Evolutionary conservation across 2,329 filamentous ascomycete species (phyloP).

Genomic region (Zopfia rhizophila): DNA sequence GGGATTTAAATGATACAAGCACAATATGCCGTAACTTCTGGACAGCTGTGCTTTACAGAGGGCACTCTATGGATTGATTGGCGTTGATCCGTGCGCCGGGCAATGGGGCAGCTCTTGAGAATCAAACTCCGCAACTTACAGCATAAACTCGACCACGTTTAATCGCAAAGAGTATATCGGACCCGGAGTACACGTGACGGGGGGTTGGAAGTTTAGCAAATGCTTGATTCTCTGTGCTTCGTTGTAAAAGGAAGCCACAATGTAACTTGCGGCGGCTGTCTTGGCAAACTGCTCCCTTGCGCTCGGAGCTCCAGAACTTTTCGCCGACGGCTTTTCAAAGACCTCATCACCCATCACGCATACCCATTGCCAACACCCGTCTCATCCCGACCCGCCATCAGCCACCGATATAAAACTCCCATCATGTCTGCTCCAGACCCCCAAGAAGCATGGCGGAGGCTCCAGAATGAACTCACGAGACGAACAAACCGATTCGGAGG

Average conservation of each 20-base stretch:
- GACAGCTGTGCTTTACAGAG: slow-evolving; percentile 49
- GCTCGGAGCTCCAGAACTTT: slow-evolving; percentile 34
- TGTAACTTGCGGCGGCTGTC: slow-evolving; percentile 15
- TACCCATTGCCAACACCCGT: slow-evolving; percentile 23
- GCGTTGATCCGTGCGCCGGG: slow-evolving; percentile 42
- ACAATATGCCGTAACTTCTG: slow-evolving; percentile 37
- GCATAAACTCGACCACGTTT: too few species aligned
- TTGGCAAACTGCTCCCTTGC: slow-evolving; percentile 30
- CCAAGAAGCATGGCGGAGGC: slow-evolving; percentile 72
- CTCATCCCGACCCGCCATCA: slow-evolving; percentile 41
- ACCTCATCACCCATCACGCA: slow-evolving; percentile 36
- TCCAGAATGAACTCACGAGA: slow-evolving; percentile 69
- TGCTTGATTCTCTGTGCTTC: too few species aligned
- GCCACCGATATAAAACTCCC: slow-evolving; percentile 38
- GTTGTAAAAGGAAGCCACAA: slow-evolving; percentile 13
- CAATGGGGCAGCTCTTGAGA: slow-evolving; percentile 23
- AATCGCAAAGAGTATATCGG: too few species aligned
- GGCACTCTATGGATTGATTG: slow-evolving; percentile 38
- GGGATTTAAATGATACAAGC: slow-evolving; percentile 23
- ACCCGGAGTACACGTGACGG: too few species aligned
- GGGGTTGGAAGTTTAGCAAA: slow-evolving; percentile 1
- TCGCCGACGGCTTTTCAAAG: slow-evolving; percentile 40
- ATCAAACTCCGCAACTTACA: too few species aligned
- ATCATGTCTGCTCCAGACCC: slow-evolving; percentile 62
- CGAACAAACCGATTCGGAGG: slow-evolving; percentile 58